phyloP scores from a whole-genome alignment of 2,329 filamentous ascomycete species.

The Nemania sp. region DNA sequence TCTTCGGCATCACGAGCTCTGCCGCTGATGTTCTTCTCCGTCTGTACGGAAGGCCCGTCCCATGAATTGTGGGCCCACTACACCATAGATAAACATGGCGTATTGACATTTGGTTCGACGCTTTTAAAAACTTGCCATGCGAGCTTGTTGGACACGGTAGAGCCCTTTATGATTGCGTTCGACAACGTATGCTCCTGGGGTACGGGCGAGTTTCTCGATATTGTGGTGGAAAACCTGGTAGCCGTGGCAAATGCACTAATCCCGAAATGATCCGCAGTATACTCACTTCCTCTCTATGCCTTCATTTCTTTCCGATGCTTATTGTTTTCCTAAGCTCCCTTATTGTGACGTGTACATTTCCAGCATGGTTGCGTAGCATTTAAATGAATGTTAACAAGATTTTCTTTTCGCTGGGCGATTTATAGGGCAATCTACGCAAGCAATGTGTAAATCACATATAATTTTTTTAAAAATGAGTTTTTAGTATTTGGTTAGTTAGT shows the following conservation, averaged over 20 bases:
- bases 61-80: background rate
- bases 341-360: background rate
- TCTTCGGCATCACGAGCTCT: background rate
- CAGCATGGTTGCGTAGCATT: background rate
- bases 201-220: background rate
- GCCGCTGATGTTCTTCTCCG: background rate
- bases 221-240: background rate
- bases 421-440: background rate
- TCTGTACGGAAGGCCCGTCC: background rate
- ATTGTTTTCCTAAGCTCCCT: background rate
- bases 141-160: background rate
- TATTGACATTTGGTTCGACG: background rate
- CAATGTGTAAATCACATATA: background rate
- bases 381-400: background rate
- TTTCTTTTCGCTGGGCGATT: background rate
- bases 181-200: background rate
- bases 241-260: background rate
- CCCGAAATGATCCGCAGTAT: background rate
- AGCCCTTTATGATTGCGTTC: background rate
- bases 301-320: no score
- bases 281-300: background rate
- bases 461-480: no score
- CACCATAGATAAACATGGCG: background rate
- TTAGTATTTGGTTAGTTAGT: no score
- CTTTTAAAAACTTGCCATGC: background rate